Percentiles rank a stretch among this genome's conserved stretches.
These are phyloP conservation scores for Calonectria hawksworthii DNA, from an alignment of 2,329 filamentous ascomycete species.

Conservation along the genomic window DNA sequence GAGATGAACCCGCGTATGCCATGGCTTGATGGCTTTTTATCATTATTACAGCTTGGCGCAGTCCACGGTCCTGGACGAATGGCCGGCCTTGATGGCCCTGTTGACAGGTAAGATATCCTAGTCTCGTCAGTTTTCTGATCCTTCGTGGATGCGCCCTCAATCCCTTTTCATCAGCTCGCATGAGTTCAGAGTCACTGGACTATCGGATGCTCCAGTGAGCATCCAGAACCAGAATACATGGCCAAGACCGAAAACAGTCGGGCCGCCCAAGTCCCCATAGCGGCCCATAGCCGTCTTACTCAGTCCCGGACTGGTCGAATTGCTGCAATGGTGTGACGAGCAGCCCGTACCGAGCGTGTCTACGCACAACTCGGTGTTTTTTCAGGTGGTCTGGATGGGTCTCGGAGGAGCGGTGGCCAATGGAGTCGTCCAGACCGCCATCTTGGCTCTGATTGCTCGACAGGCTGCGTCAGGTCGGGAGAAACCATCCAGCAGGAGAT, in stretches of 20 bases:
- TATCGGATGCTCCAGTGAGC: slow-evolving; percentile 54
- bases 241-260: slow-evolving; percentile 35
- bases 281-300: slow-evolving; percentile 34
- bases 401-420: slow-evolving; percentile 52
- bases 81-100: slow-evolving; percentile 79
- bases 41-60: slow-evolving; percentile 81
- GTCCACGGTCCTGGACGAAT: slow-evolving; percentile 81
- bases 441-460: slow-evolving; percentile 64
- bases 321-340: slow-evolving; percentile 13
- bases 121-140: slow-evolving; percentile 49
- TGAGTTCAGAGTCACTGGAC: slow-evolving; percentile 62
- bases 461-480: slow-evolving; percentile 55
- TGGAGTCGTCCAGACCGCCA: slow-evolving; percentile 51
- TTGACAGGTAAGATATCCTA: slow-evolving; percentile 85
- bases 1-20: slow-evolving; percentile 88
- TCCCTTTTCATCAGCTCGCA: slow-evolving; percentile 58
- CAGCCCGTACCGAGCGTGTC: slow-evolving; percentile 21
- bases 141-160: slow-evolving; percentile 26
- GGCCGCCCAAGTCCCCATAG: slow-evolving; percentile 33
- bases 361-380: slow-evolving; percentile 24
- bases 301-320: not conserved
- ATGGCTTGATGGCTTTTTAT: slow-evolving; percentile 84
- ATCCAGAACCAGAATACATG: slow-evolving; percentile 41
- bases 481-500: slow-evolving; percentile 61
- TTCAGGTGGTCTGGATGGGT: slow-evolving; percentile 38